Base-by-base conservation (phyloP, 805 yeast genomes). In the Cyberlindnera amylophila region DNA sequence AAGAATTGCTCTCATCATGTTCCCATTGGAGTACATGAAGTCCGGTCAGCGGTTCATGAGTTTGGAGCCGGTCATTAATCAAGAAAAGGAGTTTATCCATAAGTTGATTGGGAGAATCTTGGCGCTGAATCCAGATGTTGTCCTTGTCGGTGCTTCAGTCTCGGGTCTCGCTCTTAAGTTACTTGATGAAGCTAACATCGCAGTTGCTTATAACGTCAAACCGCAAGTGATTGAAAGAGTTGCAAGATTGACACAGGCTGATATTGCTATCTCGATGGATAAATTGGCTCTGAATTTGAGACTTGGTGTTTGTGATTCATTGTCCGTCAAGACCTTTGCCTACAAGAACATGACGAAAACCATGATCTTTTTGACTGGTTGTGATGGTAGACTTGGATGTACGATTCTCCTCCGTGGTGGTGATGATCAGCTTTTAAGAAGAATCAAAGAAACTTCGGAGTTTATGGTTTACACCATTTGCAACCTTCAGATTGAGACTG, bases 351-450 rank as follows among this genome's bases (percentile, higher is more conserved):
- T 69, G 1, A 69, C 79, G 13, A 85, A 88, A 57, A 79, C 95
- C 0, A 86, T 82, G 55, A 72, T 88, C n/a, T 85, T 77, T 51
- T 74, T 93, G 42, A 75, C 81, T 1, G 98, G 96, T 0, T 81
- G 90, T 49, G 80, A 81, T 29, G 69, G 73, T 9, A 77, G 75
- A 32, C 63, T 82, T 0, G 99, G 99, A 0, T 82, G 90, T 30
- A 89, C 98, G 0, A 75, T 91, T n/a, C 68, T 86, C 12, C 61
- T 93, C n/a, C 69, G 98, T 41, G 99, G 98, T 2, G 83, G 79
- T 1, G 74, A 75, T 50, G 77, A 73, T 38, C 83, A 78, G 2
- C 57, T 71, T 0, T 64, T 91, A 42, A 70, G 78, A 39, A 77
- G 78, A 39, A 73, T 90, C 17, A 93, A 93, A 59, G 80, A 82